phyloP scores from a whole-genome alignment of 1,284 basidiomycete genomes.

The Leucoagaricus sp. region DNA sequence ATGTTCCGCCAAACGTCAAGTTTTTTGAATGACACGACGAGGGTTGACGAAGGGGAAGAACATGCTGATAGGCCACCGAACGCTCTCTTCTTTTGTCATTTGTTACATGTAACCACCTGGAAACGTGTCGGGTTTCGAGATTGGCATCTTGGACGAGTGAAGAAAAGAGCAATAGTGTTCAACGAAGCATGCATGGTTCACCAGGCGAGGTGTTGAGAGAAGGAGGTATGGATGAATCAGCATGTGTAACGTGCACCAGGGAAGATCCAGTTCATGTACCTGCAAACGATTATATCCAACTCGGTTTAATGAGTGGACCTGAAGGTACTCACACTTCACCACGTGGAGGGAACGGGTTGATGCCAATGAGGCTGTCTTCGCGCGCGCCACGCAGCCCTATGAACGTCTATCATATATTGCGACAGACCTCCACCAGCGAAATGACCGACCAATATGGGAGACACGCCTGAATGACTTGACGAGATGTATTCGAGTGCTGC shows the following conservation, averaged over 20 bases:
- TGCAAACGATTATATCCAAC: not conserved
- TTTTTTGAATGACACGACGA: not conserved
- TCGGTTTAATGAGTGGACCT: not conserved
- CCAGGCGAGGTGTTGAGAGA: not conserved
- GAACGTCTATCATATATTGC: not conserved
- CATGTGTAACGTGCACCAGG: not conserved
- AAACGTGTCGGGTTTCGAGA: not conserved
- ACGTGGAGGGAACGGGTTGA: slow-evolving; percentile 6
- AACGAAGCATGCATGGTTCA: slow-evolving; percentile 6
- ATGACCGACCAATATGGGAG: slow-evolving; percentile 6
- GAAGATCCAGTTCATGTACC: slow-evolving; percentile 3
- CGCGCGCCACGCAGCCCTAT: not conserved
- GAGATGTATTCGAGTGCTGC: not conserved
- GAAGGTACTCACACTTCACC: not conserved
- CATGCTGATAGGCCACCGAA: slow-evolving; percentile 7
- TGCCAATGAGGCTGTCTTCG: not conserved
- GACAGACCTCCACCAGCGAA: slow-evolving; percentile 5
- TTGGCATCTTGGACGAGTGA: not conserved
- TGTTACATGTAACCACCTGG: slow-evolving; percentile 9
- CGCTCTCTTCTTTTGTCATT: slow-evolving; percentile 12
- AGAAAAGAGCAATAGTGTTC: not conserved
- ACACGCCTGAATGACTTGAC: not conserved
- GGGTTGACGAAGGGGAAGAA: slow-evolving; percentile 3
- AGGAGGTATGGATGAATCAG: not conserved
- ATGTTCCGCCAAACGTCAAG: not conserved